phyloP scores from a whole-genome alignment of 2,329 filamentous ascomycete species.

The Ascochyta fabae region DNA sequence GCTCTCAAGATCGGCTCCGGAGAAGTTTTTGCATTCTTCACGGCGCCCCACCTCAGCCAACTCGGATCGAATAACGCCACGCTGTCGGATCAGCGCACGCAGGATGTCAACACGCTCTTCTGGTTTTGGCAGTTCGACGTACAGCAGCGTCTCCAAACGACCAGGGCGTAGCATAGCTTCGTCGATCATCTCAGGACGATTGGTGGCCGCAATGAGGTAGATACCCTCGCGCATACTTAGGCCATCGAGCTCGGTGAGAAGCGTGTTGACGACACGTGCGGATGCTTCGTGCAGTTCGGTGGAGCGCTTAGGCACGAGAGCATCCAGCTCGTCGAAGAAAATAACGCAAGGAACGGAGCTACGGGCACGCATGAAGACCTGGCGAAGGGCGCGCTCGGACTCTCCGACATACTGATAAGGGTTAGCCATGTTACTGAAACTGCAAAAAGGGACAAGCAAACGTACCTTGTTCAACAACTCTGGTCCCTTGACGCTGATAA shows the following conservation, averaged over 20 bases:
- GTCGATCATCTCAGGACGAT: slow-evolving; percentile 95
- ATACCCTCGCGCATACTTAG: slow-evolving; percentile 80
- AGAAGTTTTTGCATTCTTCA: slow-evolving; percentile 76
- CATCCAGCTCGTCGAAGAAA: slow-evolving; percentile 98
- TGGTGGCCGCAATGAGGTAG: slow-evolving; percentile 94
- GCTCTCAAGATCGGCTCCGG: slow-evolving; percentile 69
- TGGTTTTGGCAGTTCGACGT: slow-evolving; percentile 82
- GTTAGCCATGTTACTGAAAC: slow-evolving; percentile 4
- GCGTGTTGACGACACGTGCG: slow-evolving; percentile 89
- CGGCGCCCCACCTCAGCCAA: slow-evolving; percentile 69
- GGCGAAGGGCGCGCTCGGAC: slow-evolving; percentile 88
- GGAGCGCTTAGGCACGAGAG: slow-evolving; percentile 84
- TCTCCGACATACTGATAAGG: slow-evolving; percentile 80
- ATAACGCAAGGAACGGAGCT: slow-evolving; percentile 90
- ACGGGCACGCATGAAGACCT: slow-evolving; percentile 87
- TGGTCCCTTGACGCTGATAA: slow-evolving; percentile 96
- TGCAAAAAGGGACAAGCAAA: neutral
- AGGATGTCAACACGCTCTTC: slow-evolving; percentile 87
- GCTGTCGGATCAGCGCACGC: slow-evolving; percentile 62
- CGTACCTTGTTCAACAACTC: slow-evolving; percentile 86
- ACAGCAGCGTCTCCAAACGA: slow-evolving; percentile 84
- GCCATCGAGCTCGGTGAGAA: slow-evolving; percentile 93
- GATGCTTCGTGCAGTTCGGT: slow-evolving; percentile 79
- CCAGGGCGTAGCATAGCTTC: slow-evolving; percentile 92
- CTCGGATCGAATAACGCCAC: slow-evolving; percentile 59